Evolutionary conservation across 1,284 basidiomycete genomes (phyloP).

Genomic region (Xerocomus nothofagi): DNA sequence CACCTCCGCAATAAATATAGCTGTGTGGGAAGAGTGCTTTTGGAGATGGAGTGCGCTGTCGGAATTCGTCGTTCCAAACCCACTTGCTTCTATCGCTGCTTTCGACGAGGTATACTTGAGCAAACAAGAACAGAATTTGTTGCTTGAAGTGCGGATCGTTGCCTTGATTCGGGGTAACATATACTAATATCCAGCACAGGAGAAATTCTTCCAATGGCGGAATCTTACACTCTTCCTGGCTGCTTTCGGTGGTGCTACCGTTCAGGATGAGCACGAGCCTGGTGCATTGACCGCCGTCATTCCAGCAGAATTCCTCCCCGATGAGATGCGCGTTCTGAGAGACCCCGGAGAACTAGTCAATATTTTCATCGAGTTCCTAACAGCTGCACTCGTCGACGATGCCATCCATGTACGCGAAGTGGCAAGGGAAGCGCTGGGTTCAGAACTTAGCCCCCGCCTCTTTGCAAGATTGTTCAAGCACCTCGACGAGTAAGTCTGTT

Average conservation of each 20-base stretch:
- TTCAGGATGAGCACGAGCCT: constrained; percentile 51
- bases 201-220: constrained; percentile 82
- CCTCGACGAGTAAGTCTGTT: constrained; percentile 64
- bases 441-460: constrained; percentile 71
- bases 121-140: constrained; percentile 38
- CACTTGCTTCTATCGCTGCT: constrained; percentile 35
- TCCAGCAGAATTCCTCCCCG: constrained; percentile 64
- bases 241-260: constrained; percentile 70
- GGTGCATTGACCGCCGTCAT: constrained; percentile 55
- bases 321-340: constrained; percentile 61
- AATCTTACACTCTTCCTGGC: constrained; percentile 83
- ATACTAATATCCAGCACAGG: constrained; percentile 43
- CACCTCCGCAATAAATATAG: constrained; percentile 65
- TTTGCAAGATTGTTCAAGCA: constrained; percentile 68
- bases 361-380: constrained; percentile 67
- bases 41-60: constrained; percentile 61
- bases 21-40: constrained; percentile 83
- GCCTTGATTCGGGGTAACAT: neutral
- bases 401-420: constrained; percentile 69
- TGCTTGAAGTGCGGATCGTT: constrained; percentile 39
- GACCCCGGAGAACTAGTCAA: constrained; percentile 59
- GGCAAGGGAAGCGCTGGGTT: constrained; percentile 78
- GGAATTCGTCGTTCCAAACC: constrained; percentile 45
- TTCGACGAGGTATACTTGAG: constrained; percentile 38
- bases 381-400: constrained; percentile 66